Conservation (phyloP, 495 filamentous ascomycete genomes). For the Schizothecium vesticola region DNA sequence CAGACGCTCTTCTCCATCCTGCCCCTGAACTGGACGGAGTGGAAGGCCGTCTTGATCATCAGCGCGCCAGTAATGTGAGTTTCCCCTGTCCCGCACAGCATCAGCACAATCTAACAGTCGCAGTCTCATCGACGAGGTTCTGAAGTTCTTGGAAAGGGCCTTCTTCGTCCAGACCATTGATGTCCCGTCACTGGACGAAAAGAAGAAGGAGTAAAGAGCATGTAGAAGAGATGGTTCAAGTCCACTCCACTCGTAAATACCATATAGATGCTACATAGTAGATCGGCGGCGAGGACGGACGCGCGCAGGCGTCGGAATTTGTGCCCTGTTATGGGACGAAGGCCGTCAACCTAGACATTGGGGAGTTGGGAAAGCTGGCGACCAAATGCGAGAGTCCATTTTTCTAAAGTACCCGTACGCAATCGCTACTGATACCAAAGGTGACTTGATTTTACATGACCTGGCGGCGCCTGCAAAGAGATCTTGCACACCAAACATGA, state of each 20-base stretch:
- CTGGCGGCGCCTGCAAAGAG: background rate
- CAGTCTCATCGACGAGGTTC: constrained; percentile 81
- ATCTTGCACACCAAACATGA: background rate
- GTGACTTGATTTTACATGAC: background rate
- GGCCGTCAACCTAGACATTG: background rate
- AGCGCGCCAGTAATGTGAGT: constrained; percentile 93
- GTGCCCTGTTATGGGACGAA: background rate
- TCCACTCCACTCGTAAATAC: background rate
- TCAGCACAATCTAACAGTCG: constrained; percentile 31
- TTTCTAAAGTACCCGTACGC: background rate
- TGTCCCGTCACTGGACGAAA: constrained; percentile 26
- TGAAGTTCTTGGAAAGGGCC: constrained; percentile 77
- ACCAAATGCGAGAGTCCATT: background rate
- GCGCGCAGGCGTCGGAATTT: background rate
- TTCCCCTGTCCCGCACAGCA: background rate
- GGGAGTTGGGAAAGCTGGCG: background rate
- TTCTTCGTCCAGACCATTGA: constrained; percentile 42
- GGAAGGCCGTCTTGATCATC: constrained; percentile 86
- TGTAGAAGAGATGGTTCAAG: background rate
- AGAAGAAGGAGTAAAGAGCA: constrained; percentile 36
- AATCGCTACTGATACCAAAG: background rate
- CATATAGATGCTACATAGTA: constrained; percentile 24
- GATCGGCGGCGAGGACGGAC: background rate
- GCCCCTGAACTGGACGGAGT: constrained; percentile 83
- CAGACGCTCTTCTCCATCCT: constrained; percentile 87